Evolutionary conservation across 768 basidiomycete species (phyloP), one percentile per base, ranked within the genome.

Genomic region (Leccinum arenicola): DNA sequence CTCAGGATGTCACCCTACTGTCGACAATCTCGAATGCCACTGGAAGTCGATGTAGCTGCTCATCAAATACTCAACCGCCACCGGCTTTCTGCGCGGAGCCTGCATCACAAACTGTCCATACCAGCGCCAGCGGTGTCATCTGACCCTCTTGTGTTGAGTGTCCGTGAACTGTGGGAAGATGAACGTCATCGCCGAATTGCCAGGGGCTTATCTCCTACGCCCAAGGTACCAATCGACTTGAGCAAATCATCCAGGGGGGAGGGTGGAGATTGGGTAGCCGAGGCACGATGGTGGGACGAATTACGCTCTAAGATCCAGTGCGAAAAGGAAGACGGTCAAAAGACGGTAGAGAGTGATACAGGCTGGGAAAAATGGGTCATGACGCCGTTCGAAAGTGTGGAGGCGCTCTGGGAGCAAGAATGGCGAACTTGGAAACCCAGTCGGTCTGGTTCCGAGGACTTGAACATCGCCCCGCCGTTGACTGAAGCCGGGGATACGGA

Each of bases 81-180:
- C 61, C 77, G 71, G 23, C 75, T 97, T 51, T 66, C 74, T 23
- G 76, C 88, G 3, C 85, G 94, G 43, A 80, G 85, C 61, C 60
- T 86, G 29, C 88, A 89, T 61, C 84, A 92, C 67, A 80, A 82
- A 59, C 76, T 88, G 48, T 62, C 70, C 27, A 90, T 94, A 59
- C 84, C 88, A 56, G 73, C 80, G 33, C 74, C 82, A 19, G 66
- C 76, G 45, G 64, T 80, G 15, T 70, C 85, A 56, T 62, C 80
- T 11, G 91, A 91, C 64, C 92, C 91, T 48, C 81, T 96, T 27
- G 89, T 99, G 6, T 78, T 87, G 45, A 88, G 93, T 66, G 90
- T 98, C 50, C 86, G 91, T 61, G 96, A 98, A 74, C 79, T 98
- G 2, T 99, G 96, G 96, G 92, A 95, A 53, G 95, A 98, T 66